phyloP scores from a whole-genome alignment of 1,139 yeast species.

The Geotrichum aggregatum region DNA sequence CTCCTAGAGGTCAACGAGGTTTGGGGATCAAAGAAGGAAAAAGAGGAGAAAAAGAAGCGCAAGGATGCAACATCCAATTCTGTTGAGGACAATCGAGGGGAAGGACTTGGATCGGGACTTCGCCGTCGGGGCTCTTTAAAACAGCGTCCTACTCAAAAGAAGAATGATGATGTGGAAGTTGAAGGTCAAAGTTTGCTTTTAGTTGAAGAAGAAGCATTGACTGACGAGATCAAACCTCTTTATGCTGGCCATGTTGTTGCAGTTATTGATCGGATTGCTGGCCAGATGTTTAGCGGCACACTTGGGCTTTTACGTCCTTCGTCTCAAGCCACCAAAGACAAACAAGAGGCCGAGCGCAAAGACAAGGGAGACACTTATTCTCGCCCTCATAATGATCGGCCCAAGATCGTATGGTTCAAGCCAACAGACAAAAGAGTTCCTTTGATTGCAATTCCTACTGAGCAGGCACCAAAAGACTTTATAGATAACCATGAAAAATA shows the following conservation, averaged over 20 bases:
- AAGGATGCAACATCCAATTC: conserved; percentile 49
- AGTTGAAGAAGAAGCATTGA: conserved; percentile 93
- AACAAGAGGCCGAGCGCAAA: conserved; percentile 53
- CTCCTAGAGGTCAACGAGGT: conserved; percentile 92
- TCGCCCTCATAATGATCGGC: conserved; percentile 47
- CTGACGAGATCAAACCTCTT: conserved; percentile 86
- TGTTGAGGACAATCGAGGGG: conserved; percentile 35
- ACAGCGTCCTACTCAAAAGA: conserved; percentile 97
- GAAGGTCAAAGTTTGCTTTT: conserved; percentile 91
- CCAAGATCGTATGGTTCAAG: conserved; percentile 97
- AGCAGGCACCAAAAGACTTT: conserved; percentile 93
- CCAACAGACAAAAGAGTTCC: conserved; percentile 98
- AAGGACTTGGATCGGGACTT: conserved; percentile 44
- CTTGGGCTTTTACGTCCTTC: conserved; percentile 92
- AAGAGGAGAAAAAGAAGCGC: conserved; percentile 93
- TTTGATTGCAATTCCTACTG: conserved; percentile 95
- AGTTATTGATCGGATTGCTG: conserved; percentile 94
- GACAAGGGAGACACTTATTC: conserved; percentile 42
- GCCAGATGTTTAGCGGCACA: conserved; percentile 86
- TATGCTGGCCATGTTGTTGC: conserved; percentile 99
- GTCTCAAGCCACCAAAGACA: conserved; percentile 84
- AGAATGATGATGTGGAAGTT: conserved; percentile 96
- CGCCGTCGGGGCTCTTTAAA: conserved; percentile 86
- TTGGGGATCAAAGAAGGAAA: conserved; percentile 94
- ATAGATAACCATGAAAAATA: conserved; percentile 87